phyloP scores from a whole-genome alignment of 176 grass and related monocot species.

The Oryza meridionalis region DNA sequence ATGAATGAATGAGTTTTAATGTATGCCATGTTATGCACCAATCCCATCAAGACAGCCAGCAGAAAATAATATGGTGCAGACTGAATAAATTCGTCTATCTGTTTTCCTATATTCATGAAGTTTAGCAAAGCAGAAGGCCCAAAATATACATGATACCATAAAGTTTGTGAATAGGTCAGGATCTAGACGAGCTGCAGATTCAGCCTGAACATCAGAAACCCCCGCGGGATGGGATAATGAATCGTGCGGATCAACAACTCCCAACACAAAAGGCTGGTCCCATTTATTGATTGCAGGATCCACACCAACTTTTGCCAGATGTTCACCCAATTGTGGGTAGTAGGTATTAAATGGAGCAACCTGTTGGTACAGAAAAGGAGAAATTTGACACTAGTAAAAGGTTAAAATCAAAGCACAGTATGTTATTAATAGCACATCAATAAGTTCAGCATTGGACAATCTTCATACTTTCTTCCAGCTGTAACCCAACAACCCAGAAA shows the following conservation, averaged over 20 bases:
- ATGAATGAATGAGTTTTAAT: conserved; percentile 7
- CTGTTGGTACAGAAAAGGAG: conserved; percentile 53
- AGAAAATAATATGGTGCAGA: background rate
- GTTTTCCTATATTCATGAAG: background rate
- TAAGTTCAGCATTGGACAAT: conserved; percentile 1
- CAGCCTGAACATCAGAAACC: conserved; percentile 87
- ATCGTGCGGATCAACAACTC: conserved; percentile 91
- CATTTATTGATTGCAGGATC: conserved; percentile 81
- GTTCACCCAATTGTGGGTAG: conserved; percentile 78
- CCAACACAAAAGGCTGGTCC: conserved; percentile 89
- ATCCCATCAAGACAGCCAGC: background rate
- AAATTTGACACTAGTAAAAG: conserved; percentile 7
- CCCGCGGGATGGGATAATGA: conserved; percentile 92
- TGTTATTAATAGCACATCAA: conserved; percentile 21
- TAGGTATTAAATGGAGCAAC: conserved; percentile 98
- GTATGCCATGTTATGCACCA: background rate
- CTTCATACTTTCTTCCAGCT: conserved; percentile 11
- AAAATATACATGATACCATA: conserved; percentile 57
- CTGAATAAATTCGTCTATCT: background rate
- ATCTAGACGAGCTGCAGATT: conserved; percentile 80
- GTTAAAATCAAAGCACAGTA: background rate
- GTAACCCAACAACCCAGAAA: background rate
- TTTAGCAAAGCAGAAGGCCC: conserved; percentile 3
- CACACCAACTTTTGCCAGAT: conserved; percentile 79
- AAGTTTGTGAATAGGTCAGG: conserved; percentile 94